phyloP scores from a whole-genome alignment of 2,329 filamentous ascomycete genomes.

The Microascus cirrosus region DNA sequence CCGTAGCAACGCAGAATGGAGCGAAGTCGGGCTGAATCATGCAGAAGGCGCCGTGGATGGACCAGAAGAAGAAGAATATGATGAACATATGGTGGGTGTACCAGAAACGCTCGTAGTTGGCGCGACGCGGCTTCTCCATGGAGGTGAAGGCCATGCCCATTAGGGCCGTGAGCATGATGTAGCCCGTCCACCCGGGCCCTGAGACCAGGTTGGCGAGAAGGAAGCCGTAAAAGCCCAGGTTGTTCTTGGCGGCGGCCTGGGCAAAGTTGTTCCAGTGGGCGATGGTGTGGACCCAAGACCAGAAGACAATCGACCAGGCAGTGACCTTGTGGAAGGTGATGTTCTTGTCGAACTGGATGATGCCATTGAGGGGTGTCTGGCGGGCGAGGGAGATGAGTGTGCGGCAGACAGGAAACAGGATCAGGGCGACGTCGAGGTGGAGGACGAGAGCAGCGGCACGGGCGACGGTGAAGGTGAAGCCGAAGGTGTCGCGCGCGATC shows the following conservation, averaged over 20 bases:
- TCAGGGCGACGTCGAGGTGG: slow-evolving; percentile 70
- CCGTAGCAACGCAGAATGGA: slow-evolving; percentile 63
- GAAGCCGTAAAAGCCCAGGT: slow-evolving; percentile 68
- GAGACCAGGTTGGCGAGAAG: slow-evolving; percentile 67
- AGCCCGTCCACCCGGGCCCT: slow-evolving; percentile 77
- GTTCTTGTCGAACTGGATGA: slow-evolving; percentile 83
- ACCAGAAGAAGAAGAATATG: slow-evolving; percentile 83
- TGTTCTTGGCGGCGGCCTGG: slow-evolving; percentile 62
- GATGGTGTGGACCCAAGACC: slow-evolving; percentile 76
- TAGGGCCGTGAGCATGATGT: slow-evolving; percentile 69
- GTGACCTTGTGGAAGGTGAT: slow-evolving; percentile 80
- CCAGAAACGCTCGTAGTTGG: slow-evolving; percentile 86
- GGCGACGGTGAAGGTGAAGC: slow-evolving; percentile 66
- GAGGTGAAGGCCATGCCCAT: slow-evolving; percentile 73
- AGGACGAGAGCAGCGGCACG: slow-evolving; percentile 65
- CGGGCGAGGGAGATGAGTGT: slow-evolving; percentile 73
- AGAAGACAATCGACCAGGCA: slow-evolving; percentile 82
- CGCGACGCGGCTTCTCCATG: slow-evolving; percentile 63
- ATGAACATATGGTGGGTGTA: slow-evolving; percentile 84
- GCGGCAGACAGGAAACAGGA: slow-evolving; percentile 73
- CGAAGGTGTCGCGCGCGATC: slow-evolving; percentile 55
- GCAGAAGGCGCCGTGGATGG: slow-evolving; percentile 80
- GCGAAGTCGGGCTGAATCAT: slow-evolving; percentile 81
- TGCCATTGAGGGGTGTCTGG: slow-evolving; percentile 73
- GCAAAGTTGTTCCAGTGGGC: slow-evolving; percentile 84